Evolutionary conservation across 2,329 filamentous ascomycete species (phyloP).

Genomic region (Aspergillus sp.): DNA sequence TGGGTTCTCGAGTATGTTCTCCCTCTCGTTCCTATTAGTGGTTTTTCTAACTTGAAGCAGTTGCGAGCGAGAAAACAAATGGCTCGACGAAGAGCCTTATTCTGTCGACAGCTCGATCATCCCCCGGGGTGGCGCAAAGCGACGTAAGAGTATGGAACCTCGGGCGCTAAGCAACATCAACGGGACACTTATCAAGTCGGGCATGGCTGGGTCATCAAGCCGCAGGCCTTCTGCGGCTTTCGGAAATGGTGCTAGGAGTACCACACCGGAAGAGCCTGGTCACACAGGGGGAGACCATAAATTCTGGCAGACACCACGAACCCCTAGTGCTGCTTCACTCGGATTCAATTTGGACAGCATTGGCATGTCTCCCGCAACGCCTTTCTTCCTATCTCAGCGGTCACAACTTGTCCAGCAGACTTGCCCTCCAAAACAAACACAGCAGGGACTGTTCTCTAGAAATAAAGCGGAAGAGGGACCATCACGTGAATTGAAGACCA

Average conservation of each 20-base stretch:
- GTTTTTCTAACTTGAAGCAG: constrained; percentile 42
- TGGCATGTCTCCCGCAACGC: constrained; percentile 47
- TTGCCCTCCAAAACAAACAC: constrained; percentile 54
- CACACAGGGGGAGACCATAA: constrained; percentile 20
- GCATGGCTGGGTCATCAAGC: constrained; percentile 25
- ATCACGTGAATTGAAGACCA: constrained; percentile 52
- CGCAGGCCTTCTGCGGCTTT: constrained; percentile 32
- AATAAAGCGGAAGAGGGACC: constrained; percentile 28
- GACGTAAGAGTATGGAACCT: constrained; percentile 81
- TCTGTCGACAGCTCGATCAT: constrained; percentile 66
- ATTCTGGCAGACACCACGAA: constrained; percentile 31
- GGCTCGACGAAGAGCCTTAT: constrained; percentile 73
- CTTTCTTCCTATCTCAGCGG: constrained; percentile 46
- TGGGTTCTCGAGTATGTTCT: constrained; percentile 83
- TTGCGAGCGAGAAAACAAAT: constrained; percentile 73
- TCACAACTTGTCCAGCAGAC: constrained; percentile 51
- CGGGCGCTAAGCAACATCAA: constrained; percentile 68
- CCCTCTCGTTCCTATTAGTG: neutral
- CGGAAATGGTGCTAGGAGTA: constrained; percentile 35
- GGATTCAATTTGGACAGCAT: constrained; percentile 40
- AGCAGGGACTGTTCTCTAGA: constrained; percentile 41
- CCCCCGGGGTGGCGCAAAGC: constrained; percentile 68
- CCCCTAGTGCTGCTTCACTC: constrained; percentile 31
- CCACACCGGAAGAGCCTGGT: constrained; percentile 21
- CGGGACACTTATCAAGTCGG: constrained; percentile 55